Base-by-base conservation (phyloP, 2,329 filamentous ascomycete species). In the Venturia nashicola region DNA sequence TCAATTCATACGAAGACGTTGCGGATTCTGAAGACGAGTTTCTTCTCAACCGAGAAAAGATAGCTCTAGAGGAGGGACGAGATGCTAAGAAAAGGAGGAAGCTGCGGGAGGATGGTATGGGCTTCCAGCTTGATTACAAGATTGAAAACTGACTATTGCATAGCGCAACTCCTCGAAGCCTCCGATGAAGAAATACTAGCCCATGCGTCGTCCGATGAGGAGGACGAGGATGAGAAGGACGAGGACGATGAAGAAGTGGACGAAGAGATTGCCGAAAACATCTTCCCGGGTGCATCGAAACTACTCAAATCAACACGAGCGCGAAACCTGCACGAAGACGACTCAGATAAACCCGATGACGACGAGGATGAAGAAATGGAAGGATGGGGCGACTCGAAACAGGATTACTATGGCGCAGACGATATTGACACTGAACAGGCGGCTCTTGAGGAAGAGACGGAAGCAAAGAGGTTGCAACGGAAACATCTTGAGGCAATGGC, bases 21-120 rank as follows among this genome's bases (percentile, higher is more conserved):
- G 90, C 92, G 68, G 88, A 97, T 73, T 95, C 91, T 1, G 91
- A 96, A 74, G 94, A 99, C 74, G 91, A 96, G 73, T 96, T 96
- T 74, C 90, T 93, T 71, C 80, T 92, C 65, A 88, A 92, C 67
- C 85, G 89, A 68, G 94, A 99, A 76, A 88, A 90, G 72, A 86
- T 99, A 67, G 76, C 93, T 70, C 82, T 99, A 44, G 90, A 96
- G 39, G 91, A 96, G 68, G 88, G 82, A 42, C 90, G 88, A 16
- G 83, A 85, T 46, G 86, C 86, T 39, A 97, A 97, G 78, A 86
- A 90, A 68, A 82, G 86, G 71, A 85, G 87, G 70, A 88, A 86
- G 69, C 76, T 82, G 65, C 80, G 86, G 65, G 87, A 93, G 71
- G 84, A 94, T 66, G 82, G 83, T 82, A 66, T 62, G 61, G 61